phyloP scores from a whole-genome alignment of 345 rosid species.

The Physaria fendleri region DNA sequence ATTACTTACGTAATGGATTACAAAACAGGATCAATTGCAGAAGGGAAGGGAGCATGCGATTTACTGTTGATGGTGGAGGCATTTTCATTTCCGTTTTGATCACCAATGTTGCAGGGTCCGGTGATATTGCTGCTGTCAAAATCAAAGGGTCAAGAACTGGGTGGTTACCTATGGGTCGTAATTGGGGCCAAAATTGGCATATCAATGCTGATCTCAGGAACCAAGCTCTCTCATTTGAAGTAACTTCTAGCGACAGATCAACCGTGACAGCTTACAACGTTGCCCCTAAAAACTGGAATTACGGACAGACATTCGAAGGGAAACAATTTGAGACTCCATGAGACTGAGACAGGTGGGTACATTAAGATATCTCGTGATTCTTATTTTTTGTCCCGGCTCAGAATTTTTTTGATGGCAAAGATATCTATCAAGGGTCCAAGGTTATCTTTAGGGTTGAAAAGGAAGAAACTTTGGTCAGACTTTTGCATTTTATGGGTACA shows the following conservation, averaged over 20 bases:
- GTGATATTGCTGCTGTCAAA: slow-evolving; percentile 73
- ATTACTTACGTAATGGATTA: background rate
- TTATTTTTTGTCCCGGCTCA: background rate
- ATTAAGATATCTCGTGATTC: background rate
- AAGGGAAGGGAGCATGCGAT: slow-evolving; percentile 87
- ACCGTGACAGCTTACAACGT: slow-evolving; percentile 77
- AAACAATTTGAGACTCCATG: slow-evolving; percentile 66
- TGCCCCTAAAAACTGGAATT: slow-evolving; percentile 78
- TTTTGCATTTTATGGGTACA: slow-evolving; percentile 11
- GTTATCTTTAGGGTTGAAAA: slow-evolving; percentile 4
- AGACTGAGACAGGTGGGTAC: background rate
- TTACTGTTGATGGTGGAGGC: slow-evolving; percentile 58
- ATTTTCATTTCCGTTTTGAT: slow-evolving; percentile 83
- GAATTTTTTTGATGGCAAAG: slow-evolving; percentile 12
- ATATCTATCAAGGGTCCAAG: slow-evolving; percentile 13
- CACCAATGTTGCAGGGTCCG: slow-evolving; percentile 84
- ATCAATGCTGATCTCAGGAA: slow-evolving; percentile 72
- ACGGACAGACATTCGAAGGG: slow-evolving; percentile 89
- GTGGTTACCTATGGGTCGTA: slow-evolving; percentile 97
- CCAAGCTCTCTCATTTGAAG: slow-evolving; percentile 91
- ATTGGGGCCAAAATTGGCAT: slow-evolving; percentile 99
- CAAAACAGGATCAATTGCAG: slow-evolving; percentile 82
- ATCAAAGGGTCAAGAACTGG: slow-evolving; percentile 91
- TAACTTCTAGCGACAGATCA: slow-evolving; percentile 54
- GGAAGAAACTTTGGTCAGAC: slow-evolving; percentile 2